Percentiles rank a stretch among this genome's conserved stretches.
Evolutionary conservation across 106 monocot genomes (phyloP).

Genomic region (Dendrobium nobile): DNA sequence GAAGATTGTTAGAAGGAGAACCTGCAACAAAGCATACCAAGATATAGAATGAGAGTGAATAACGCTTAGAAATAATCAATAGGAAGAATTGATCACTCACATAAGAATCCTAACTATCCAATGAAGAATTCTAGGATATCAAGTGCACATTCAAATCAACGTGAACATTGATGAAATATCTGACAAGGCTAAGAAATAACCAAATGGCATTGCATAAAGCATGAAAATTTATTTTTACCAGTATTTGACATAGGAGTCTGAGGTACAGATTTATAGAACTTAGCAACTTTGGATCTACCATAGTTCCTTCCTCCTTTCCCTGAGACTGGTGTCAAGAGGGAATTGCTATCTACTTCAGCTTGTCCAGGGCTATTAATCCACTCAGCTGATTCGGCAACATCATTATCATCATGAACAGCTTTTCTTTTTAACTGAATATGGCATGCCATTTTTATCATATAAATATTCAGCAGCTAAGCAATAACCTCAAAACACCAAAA

Average conservation of each 20-base stretch:
- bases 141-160: not conserved
- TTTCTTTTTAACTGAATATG: slow-evolving; percentile 67
- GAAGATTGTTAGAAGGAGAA: slow-evolving; percentile 57
- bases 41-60: not conserved
- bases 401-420: slow-evolving; percentile 46
- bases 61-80: not conserved
- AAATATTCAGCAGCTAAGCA: slow-evolving; percentile 4
- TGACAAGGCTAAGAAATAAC: not conserved
- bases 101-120: not conserved
- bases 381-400: slow-evolving; percentile 62
- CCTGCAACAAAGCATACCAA: slow-evolving; percentile 28
- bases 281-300: slow-evolving; percentile 37
- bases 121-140: not conserved
- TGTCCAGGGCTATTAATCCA: slow-evolving; percentile 53
- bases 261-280: slow-evolving; percentile 40
- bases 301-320: slow-evolving; percentile 45
- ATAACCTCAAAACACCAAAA: not conserved
- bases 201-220: not conserved
- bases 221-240: slow-evolving; percentile 22
- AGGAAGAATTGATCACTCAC: not conserved
- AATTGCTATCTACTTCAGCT: slow-evolving; percentile 42
- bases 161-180: not conserved
- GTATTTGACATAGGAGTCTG: slow-evolving; percentile 66
- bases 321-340: slow-evolving; percentile 64
- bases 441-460: slow-evolving; percentile 8